Base-by-base conservation (phyloP, 208 protist species). In the Acanthamoeba culbertsoni region DNA sequence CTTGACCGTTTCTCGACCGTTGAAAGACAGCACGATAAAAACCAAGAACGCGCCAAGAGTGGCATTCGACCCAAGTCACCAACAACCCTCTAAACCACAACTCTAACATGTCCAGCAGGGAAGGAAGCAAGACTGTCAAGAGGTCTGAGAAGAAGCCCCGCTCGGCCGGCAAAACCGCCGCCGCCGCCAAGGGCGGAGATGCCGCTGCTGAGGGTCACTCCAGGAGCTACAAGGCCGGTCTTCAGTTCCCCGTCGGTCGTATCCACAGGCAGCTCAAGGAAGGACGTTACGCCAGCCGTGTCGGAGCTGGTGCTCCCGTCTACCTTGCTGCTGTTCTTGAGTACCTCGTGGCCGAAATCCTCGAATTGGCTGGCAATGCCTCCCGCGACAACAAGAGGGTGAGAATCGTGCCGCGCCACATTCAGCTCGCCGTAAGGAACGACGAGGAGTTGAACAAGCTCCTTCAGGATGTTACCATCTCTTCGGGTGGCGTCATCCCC, bases 261-360 rank as follows among this genome's bases (percentile, higher is more conserved):
- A 96, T 99, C 57, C 98, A 99, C 95, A 97, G 98, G 79, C 96
- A 98, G 93, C 96, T 99, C 79, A 97, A 98, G 94, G 96, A 98
- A 75, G 99, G 99, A 75, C 96, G 98, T 95, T 99, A 99, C 96
- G 98, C 98, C 51, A 94, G 97, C 95, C 98, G 99, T 96, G 96
- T 99, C 92, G 98, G 98, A 97, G 97, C 98, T 51, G 99, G 98
- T 79, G 99, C 99, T 62, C 99, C 99, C 68, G 98, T 99, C 53
- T 99, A 99, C 97, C 96, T 99, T 79, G 98, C 99, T 5, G 99
- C 99, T 46, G 99, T 99, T 82, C 95, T 99, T 37, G 99, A 99
- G 97, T 99, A 99, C 97, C 93, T 99, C 33, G 95, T 97, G 40
- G 98, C 98, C 92, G 98, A 99, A 95, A 97, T 99, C 88, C 95